Conservation (phyloP, 768 basidiomycete species). For the Lactifluus rugatus region DNA sequence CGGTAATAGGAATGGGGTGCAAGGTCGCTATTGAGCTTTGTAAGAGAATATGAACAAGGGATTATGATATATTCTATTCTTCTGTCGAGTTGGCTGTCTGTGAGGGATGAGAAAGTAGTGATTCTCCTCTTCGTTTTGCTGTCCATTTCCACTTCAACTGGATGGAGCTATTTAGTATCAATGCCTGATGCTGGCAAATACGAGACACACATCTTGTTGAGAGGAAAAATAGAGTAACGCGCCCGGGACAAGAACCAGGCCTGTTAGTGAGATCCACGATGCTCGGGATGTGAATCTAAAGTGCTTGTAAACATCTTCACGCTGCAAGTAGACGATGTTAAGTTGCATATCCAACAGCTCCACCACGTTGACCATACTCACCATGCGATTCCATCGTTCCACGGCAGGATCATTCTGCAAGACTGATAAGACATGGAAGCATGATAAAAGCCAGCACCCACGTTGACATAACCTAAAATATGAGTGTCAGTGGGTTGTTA, state of each 20-base stretch:
- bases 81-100: conserved; percentile 9
- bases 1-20: conserved; percentile 77
- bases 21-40: conserved; percentile 84
- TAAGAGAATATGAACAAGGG: conserved; percentile 49
- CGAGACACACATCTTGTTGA: conserved; percentile 31
- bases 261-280: conserved; percentile 50
- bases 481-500: background rate
- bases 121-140: conserved; percentile 40
- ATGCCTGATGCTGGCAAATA: background rate
- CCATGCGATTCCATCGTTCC: conserved; percentile 53
- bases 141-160: conserved; percentile 48
- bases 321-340: conserved; percentile 32
- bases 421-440: conserved; percentile 11
- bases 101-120: conserved; percentile 25
- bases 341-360: background rate
- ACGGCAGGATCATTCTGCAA: conserved; percentile 39
- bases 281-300: conserved; percentile 73
- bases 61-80: conserved; percentile 8
- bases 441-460: conserved; percentile 21
- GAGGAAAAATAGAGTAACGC: conserved; percentile 39
- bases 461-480: conserved; percentile 47
- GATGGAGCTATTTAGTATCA: background rate
- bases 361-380: conserved; percentile 21
- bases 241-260: conserved; percentile 56
- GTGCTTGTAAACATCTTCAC: conserved; percentile 74